Base-by-base conservation (phyloP, 331 rosid species). In the Saraca asoca region DNA sequence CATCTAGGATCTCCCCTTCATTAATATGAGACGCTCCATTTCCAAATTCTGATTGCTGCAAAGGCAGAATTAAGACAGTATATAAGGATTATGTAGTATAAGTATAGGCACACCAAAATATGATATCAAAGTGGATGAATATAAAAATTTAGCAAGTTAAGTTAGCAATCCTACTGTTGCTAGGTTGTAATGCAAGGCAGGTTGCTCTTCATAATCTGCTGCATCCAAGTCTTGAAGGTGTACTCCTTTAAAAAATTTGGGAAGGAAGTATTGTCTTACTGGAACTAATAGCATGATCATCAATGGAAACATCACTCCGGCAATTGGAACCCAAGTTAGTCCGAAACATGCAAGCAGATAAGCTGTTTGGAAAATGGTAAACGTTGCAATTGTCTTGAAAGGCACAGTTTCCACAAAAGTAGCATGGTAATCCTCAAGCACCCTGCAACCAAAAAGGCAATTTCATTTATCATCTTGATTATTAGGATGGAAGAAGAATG, bases 201-300 rank as follows among this genome's bases (percentile, higher is more conserved):
- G 87, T 48, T 95, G 95, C 71, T 94, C 99, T 70, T 94, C 99
- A 39, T 85, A 94, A 3, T 77, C 92, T 5, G 99, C 99, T 12
- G 97, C 99, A 81, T 94, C 99, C 72, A 94, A 76, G 75, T 94
- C 99, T 70, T 94, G 99, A 57, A 94, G 99, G 66, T 94, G 99
- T 14, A 75, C 85, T n/a, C 95, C 95, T 85, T 94, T 94, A 80
- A 88, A 94, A 74, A 94, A 85, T 69, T 75, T 94, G 61, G 99
- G 96, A 52, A 94, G 92, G 53, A 86, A 43, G 80, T 90, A 94
- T 55, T 94, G 99, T 67, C 99, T 82, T 8, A 86, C 83, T 0
- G 99, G 99, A 66, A 94, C 93, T 46, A 94, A 72, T 74, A 94
- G 84, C 99, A 94, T 94, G 88, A 94, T 94, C 99, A 94, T 77